Conservation (phyloP, 2,329 filamentous ascomycete species). For the Alternaria sp. region DNA sequence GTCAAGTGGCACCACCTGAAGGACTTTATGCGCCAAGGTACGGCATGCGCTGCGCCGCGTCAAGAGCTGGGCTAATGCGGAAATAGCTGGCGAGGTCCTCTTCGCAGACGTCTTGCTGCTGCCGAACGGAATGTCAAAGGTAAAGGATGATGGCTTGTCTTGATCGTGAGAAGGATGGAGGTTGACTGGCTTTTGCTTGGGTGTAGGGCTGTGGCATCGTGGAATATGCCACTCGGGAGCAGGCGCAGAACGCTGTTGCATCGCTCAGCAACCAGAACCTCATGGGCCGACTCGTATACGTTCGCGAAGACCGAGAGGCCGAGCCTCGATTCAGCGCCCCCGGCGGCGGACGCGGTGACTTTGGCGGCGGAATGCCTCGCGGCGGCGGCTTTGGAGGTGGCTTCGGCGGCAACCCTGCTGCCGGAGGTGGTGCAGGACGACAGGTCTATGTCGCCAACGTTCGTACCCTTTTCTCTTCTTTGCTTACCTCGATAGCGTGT, state of each 20-base stretch:
- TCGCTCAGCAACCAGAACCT: slow-evolving; percentile 99
- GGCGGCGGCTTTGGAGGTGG: slow-evolving; percentile 55
- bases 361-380: slow-evolving; percentile 46
- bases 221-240: slow-evolving; percentile 99
- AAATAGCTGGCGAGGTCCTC: slow-evolving; percentile 93
- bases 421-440: slow-evolving; percentile 72
- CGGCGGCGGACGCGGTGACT: slow-evolving; percentile 60
- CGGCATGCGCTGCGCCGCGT: slow-evolving; percentile 47
- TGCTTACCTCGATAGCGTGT: slow-evolving; percentile 38
- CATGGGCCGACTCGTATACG: slow-evolving; percentile 98
- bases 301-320: slow-evolving; percentile 97
- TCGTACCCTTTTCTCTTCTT: slow-evolving; percentile 61
- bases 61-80: slow-evolving; percentile 43
- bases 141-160: slow-evolving; percentile 93
- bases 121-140: slow-evolving; percentile 99
- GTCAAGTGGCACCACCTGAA: slow-evolving; percentile 99
- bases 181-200: slow-evolving; percentile 93
- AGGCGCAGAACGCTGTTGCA: slow-evolving; percentile 96
- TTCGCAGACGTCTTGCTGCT: slow-evolving; percentile 99
- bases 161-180: slow-evolving; percentile 84
- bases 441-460: slow-evolving; percentile 99
- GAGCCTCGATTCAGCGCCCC: slow-evolving; percentile 93
- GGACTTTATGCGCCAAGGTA: slow-evolving; percentile 99
- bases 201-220: slow-evolving; percentile 99
- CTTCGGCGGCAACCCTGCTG: slow-evolving; percentile 60